Percentiles rank a stretch among this genome's conserved stretches.
Conservation (phyloP, 2,329 filamentous ascomycete genomes). For the Lasiodiplodia theobromae region DNA sequence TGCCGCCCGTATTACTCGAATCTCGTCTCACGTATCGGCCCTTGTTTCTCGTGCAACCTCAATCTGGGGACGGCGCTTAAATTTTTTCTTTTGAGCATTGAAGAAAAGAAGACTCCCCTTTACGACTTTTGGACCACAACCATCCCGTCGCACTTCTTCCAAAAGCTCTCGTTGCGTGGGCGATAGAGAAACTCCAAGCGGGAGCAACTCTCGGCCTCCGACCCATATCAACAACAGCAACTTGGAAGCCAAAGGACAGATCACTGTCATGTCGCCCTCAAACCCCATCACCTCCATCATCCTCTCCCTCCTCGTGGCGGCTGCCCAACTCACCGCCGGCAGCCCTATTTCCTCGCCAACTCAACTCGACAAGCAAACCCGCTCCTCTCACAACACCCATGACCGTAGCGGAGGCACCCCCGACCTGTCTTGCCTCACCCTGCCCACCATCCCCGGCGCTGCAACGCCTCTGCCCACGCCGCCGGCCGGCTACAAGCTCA, state of each 20-base stretch:
- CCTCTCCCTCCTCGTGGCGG: conserved; percentile 8
- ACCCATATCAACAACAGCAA: neutral
- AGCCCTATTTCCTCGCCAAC: neutral
- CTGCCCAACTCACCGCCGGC: conserved; percentile 16
- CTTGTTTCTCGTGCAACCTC: conserved; percentile 19
- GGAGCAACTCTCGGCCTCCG: neutral
- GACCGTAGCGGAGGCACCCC: neutral
- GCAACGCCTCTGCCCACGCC: conserved; percentile 45
- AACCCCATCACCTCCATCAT: neutral
- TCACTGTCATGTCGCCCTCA: neutral
- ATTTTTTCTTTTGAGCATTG: neutral
- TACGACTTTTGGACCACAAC: neutral
- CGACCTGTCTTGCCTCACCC: conserved; percentile 11
- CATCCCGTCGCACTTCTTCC: neutral
- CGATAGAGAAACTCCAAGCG: neutral
- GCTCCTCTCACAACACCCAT: neutral
- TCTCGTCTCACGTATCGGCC: conserved; percentile 25
- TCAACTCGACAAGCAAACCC: neutral
- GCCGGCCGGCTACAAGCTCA: conserved; percentile 42
- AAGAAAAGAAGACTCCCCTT: neutral
- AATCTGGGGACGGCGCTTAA: conserved; percentile 19
- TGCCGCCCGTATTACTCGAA: conserved; percentile 27
- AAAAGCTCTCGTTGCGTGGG: neutral
- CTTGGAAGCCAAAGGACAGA: neutral
- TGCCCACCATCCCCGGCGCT: conserved; percentile 45